phyloP scores from a whole-genome alignment of 345 rosid genomes.

The Eucalyptus pauciflora region DNA sequence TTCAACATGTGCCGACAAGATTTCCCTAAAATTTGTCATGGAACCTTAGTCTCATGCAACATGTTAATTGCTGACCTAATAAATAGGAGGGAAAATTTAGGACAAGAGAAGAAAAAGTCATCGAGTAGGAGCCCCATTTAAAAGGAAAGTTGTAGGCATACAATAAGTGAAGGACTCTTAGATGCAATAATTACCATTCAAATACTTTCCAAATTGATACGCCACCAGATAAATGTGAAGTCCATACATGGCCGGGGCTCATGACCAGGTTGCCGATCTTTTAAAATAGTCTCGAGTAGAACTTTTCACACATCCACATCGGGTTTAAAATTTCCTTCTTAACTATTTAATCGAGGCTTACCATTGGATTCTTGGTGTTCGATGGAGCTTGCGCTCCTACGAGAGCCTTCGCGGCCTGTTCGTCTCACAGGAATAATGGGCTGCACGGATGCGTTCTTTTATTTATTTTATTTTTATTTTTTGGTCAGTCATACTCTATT shows the following conservation, averaged over 20 bases:
- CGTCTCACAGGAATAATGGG: too few species aligned
- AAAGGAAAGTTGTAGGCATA: background rate
- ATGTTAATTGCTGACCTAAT: background rate
- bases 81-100: background rate
- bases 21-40: background rate
- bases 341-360: too few species aligned
- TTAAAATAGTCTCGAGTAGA: background rate
- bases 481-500: too few species aligned
- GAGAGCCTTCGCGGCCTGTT: accelerated
- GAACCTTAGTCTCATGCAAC: background rate
- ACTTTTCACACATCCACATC: accelerated
- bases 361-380: too few species aligned
- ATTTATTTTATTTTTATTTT: too few species aligned
- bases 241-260: background rate
- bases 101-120: background rate
- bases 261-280: background rate
- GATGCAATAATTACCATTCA: background rate
- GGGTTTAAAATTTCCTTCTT: too few species aligned
- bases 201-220: background rate
- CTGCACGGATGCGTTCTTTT: too few species aligned
- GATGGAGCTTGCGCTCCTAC: too few species aligned
- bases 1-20: too few species aligned
- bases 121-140: background rate
- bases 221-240: background rate
- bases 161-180: background rate